Conservation (phyloP, 768 basidiomycete genomes). For the Boletus tylopilopsis region DNA sequence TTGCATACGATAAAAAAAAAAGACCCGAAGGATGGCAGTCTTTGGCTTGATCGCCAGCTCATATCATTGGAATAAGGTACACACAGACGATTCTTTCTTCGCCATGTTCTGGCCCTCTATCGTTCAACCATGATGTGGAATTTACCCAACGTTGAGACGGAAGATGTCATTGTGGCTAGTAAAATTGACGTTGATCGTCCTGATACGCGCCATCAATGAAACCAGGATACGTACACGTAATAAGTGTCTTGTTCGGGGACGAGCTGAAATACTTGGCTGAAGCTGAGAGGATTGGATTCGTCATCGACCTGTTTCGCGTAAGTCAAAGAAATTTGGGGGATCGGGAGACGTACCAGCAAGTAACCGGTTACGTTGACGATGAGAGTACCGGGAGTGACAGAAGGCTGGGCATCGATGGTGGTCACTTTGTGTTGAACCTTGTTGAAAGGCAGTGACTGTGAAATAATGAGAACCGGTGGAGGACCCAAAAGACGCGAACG, state of each 20-base stretch:
- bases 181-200: conserved; percentile 5
- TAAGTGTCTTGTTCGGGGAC: conserved; percentile 69
- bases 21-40: background rate
- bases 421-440: conserved; percentile 77
- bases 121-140: background rate
- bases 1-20: background rate
- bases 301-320: conserved; percentile 68
- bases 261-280: conserved; percentile 93
- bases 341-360: conserved; percentile 51
- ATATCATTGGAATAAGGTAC: conserved; percentile 14
- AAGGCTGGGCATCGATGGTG: conserved; percentile 88
- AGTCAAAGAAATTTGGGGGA: background rate
- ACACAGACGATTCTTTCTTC: conserved; percentile 10
- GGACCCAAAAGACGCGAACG: background rate
- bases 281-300: conserved; percentile 72
- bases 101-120: conserved; percentile 14
- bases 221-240: conserved; percentile 67
- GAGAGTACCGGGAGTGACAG: conserved; percentile 50
- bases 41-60: background rate
- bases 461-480: background rate
- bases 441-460: conserved; percentile 72
- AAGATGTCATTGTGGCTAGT: conserved; percentile 83
- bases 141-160: conserved; percentile 72
- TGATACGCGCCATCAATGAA: background rate
- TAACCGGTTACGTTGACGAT: conserved; percentile 89